phyloP scores from a whole-genome alignment of 176 grass and related monocot genomes.

The Leersia perrieri region DNA sequence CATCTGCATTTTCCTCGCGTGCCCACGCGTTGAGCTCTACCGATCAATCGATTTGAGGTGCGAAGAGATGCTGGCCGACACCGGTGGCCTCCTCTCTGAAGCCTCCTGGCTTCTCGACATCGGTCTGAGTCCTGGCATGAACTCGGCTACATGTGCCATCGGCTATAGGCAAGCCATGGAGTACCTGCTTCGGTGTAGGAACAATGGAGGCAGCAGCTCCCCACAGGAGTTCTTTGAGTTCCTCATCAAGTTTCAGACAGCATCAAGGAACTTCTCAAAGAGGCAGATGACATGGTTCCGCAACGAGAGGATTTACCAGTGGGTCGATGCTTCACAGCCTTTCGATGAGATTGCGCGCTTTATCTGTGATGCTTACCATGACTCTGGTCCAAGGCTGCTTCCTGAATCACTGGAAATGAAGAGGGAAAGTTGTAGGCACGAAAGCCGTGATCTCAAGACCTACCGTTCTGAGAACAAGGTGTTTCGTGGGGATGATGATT shows the following conservation, averaged over 20 bases:
- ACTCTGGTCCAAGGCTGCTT: conserved; percentile 23
- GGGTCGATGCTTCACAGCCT: conserved; percentile 60
- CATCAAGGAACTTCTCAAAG: conserved; percentile 81
- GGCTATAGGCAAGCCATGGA: conserved; percentile 89
- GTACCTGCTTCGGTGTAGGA: conserved; percentile 65
- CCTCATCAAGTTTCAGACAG: conserved; percentile 56
- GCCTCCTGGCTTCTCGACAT: conserved; percentile 79
- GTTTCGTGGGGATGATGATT: conserved; percentile 57
- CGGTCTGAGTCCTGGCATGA: conserved; percentile 56
- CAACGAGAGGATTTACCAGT: conserved; percentile 70
- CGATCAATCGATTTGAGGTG: conserved; percentile 69
- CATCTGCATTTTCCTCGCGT: conserved; percentile 63
- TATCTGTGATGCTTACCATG: conserved; percentile 56
- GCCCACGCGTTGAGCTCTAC: conserved; percentile 52
- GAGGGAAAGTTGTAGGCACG: conserved; percentile 41
- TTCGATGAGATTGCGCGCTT: conserved; percentile 62
- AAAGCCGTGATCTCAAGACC: conserved; percentile 53
- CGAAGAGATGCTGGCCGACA: conserved; percentile 76
- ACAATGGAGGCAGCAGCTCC: conserved; percentile 61
- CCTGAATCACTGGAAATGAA: conserved; percentile 69
- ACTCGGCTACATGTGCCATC: conserved; percentile 64
- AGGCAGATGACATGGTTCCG: conserved; percentile 83
- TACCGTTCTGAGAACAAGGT: conserved; percentile 57
- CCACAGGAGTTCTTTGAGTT: conserved; percentile 51
- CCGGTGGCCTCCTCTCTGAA: conserved; percentile 69